Evolutionary conservation across 768 basidiomycete genomes (phyloP).

Genomic region (Agrocybe pediades): DNA sequence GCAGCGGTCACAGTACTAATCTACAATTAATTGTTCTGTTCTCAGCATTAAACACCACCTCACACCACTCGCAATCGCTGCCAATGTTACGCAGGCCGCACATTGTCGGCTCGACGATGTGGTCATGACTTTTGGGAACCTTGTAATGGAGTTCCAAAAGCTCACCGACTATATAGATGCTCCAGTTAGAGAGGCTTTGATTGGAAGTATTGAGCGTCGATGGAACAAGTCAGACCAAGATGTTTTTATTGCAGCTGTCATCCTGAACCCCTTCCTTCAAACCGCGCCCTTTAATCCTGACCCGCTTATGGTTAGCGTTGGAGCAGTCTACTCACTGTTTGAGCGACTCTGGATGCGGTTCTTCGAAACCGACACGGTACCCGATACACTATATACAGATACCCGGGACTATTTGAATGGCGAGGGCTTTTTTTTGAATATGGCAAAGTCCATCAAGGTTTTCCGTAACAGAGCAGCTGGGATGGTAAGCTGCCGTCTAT

Average conservation of each 20-base stretch:
- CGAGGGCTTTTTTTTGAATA: neutral
- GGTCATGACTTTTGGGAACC: conserved; percentile 30
- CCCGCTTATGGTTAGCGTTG: neutral
- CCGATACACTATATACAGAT: neutral
- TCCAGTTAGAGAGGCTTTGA: conserved; percentile 16
- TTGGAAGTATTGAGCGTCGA: conserved; percentile 30
- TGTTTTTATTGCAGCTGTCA: conserved; percentile 30
- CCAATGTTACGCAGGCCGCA: conserved; percentile 33
- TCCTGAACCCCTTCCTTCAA: conserved; percentile 32
- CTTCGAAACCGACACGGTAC: neutral
- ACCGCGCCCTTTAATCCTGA: neutral
- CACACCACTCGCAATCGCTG: conserved; percentile 37
- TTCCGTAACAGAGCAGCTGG: neutral
- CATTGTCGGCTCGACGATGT: conserved; percentile 32
- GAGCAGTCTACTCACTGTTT: conserved; percentile 1
- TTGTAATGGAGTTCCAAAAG: conserved; percentile 24
- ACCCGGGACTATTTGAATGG: neutral
- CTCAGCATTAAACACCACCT: conserved; percentile 24
- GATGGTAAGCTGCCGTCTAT: neutral
- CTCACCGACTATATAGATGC: conserved; percentile 6
- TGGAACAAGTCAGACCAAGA: conserved; percentile 37
- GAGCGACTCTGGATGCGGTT: conserved; percentile 4
- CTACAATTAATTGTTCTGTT: neutral
- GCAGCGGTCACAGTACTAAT: neutral
- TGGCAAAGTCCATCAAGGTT: neutral